These are phyloP conservation scores for Ophiognomonia clavigignenti-juglandacearum DNA, from an alignment of 2,329 filamentous ascomycete species.

Conservation along the genomic window DNA sequence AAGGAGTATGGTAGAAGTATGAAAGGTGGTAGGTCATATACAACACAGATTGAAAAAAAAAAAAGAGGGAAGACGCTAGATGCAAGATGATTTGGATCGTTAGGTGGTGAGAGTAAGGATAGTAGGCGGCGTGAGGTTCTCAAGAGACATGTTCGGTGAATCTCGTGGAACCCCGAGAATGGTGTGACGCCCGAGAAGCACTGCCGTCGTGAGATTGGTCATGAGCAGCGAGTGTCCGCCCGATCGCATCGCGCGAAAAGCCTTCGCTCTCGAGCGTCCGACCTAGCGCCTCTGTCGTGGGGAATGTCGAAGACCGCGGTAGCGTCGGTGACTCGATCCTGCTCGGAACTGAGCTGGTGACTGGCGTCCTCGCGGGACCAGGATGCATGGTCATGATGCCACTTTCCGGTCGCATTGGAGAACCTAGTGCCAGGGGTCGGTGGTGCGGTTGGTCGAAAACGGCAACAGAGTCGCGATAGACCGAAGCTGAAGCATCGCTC, in stretches of 20 bases:
- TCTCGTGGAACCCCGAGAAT: conserved; percentile 10
- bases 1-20: conserved; percentile 16
- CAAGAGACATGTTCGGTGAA: conserved; percentile 14
- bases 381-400: conserved; percentile 57
- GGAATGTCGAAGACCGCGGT: conserved; percentile 9
- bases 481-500: conserved; percentile 35
- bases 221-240: conserved; percentile 13
- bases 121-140: not conserved
- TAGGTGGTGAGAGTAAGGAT: not conserved
- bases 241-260: conserved; percentile 4
- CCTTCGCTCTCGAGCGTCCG: conserved; percentile 5
- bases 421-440: conserved; percentile 46
- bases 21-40: no score
- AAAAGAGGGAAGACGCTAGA: not conserved
- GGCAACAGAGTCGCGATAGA: conserved; percentile 34
- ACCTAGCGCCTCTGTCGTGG: conserved; percentile 18
- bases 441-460: conserved; percentile 25
- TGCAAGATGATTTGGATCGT: not conserved
- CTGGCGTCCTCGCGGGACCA: conserved; percentile 60
- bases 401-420: conserved; percentile 56
- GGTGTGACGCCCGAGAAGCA: conserved; percentile 8
- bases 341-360: conserved; percentile 31
- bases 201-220: conserved; percentile 13
- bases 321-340: conserved; percentile 11
- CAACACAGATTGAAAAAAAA: no score